Evolutionary conservation across 2,329 filamentous ascomycete genomes (phyloP), one percentile per base, ranked within the genome.

Genomic region (Fonsecaea pedrosoi): DNA sequence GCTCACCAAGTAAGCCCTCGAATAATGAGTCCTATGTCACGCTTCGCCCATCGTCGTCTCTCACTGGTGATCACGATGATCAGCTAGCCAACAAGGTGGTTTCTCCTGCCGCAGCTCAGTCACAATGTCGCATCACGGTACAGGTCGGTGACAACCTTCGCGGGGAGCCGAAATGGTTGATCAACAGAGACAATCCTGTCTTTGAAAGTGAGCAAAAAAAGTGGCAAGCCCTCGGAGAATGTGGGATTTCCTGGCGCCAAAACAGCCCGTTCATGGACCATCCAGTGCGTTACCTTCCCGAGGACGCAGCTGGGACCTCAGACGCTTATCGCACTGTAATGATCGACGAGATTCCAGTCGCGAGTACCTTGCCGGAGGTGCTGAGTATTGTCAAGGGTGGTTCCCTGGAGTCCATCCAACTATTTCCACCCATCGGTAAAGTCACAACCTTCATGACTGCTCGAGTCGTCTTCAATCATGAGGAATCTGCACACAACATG

Each of bases 251-350:
- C 18, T 62, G 55, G 54, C 34, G 62, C 21, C 48, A 32, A 3
- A 62, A 58, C 15, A 62, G 61, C 35, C 60, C 64, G 4, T 72
- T 72, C 55, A 45, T 54, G 18, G 50, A 60, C 21, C 67, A 71
- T 54, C 69, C 70, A 8, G 69, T 72, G 34, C 69, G 70, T 30
- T 72, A 68, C 38, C 60, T 72, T 8, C 71, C 71, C n/a, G 67
- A 70, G 25, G 55, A 68, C 54, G 65, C 60, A 12, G 71, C 62
- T 15, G 54, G 34, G 13, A 62, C 37, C 13, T 21, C 50, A n/a
- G 68, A 73, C 40, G 53, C 66, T 10, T 72, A 68, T 62, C 72
- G 72, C 25, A 73, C 72, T 18, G 71, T 73, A 56, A 72, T 72
- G 72, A 65, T 73, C 18, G 69, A 73, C 45, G 56, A 63, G 32